Evolutionary conservation across 768 basidiomycete species (phyloP).

Genomic region (Floccularia luteovirens): DNA sequence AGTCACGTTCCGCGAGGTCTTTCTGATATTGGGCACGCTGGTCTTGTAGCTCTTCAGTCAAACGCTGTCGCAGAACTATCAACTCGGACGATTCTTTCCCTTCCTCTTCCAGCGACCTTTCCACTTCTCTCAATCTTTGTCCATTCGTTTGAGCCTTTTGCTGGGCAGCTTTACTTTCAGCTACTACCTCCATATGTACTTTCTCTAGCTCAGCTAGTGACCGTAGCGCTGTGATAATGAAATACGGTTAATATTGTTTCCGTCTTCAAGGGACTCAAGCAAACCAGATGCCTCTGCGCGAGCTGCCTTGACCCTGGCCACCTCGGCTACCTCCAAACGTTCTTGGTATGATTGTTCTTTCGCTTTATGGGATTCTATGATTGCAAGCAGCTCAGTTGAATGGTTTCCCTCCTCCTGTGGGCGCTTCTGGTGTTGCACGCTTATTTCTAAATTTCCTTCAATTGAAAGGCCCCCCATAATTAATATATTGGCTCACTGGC

Average conservation of each 20-base stretch:
- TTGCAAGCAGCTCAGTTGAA: conserved; percentile 49
- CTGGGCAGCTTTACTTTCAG: conserved; percentile 46
- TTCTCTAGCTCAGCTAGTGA: conserved; percentile 58
- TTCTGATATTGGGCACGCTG: conserved; percentile 74
- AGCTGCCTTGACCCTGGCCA: conserved; percentile 56
- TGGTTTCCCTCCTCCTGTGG: conserved; percentile 52
- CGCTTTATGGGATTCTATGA: conserved; percentile 56
- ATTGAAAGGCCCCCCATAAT: background rate
- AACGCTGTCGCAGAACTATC: conserved; percentile 52
- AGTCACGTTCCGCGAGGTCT: conserved; percentile 74
- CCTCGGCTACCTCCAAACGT: conserved; percentile 61
- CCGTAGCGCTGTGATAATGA: conserved; percentile 39
- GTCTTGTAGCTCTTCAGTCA: conserved; percentile 74
- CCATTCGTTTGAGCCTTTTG: conserved; percentile 43
- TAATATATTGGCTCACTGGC: conserved; percentile 32
- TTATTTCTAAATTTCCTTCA: conserved; percentile 32
- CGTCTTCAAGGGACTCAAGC: conserved; percentile 5
- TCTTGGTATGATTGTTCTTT: conserved; percentile 53
- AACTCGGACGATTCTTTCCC: conserved; percentile 62
- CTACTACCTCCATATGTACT: conserved; percentile 36
- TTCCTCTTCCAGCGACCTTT: conserved; percentile 58
- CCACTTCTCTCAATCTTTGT: conserved; percentile 47
- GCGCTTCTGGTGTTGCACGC: conserved; percentile 49
- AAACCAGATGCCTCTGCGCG: conserved; percentile 58
- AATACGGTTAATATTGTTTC: conserved; percentile 5